Evolutionary conservation across 805 yeast species (phyloP).

Genomic region (Sugiyamaella floridensis): DNA sequence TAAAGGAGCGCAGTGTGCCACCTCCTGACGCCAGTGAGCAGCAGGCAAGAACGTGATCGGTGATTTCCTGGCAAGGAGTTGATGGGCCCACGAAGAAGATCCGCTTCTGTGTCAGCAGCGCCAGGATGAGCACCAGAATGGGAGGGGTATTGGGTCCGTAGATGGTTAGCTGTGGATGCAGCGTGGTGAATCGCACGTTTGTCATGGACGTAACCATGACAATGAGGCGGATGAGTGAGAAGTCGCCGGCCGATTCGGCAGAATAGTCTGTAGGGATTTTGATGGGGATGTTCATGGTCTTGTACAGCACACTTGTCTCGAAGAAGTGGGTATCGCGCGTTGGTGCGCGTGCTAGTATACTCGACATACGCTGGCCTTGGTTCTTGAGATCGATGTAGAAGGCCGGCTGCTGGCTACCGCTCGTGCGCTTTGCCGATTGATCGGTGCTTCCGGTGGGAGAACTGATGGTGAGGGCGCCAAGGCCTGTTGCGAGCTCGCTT

Average conservation of each 20-base stretch:
- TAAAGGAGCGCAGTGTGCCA: constrained; percentile 39
- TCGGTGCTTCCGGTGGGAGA: not conserved
- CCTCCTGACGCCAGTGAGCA: constrained; percentile 44
- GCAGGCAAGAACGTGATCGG: constrained; percentile 44
- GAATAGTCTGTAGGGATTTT: constrained; percentile 28
- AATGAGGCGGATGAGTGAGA: constrained; percentile 22
- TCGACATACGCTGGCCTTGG: constrained; percentile 20
- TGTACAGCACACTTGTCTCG: constrained; percentile 25
- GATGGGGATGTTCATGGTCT: constrained; percentile 27
- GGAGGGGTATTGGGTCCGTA: constrained; percentile 52
- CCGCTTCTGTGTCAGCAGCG: constrained; percentile 46
- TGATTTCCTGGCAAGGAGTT: constrained; percentile 43
- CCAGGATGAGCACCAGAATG: constrained; percentile 44
- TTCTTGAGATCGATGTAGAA: constrained; percentile 23
- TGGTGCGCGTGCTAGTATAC: constrained; percentile 5
- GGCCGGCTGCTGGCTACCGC: constrained; percentile 8
- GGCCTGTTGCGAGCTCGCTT: not conserved
- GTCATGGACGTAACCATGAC: constrained; percentile 26
- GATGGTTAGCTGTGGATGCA: constrained; percentile 44
- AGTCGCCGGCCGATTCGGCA: constrained; percentile 29
- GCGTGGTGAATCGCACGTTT: constrained; percentile 20
- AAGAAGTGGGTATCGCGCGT: constrained; percentile 27
- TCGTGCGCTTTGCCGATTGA: not conserved
- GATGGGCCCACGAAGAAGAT: constrained; percentile 45
- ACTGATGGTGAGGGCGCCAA: not conserved